A percentile compares a stretch with the other conserved stretches of the same genome.
These are phyloP conservation scores for Gossypium rotundifolium DNA, from an alignment of 345 rosid genomes.

Conservation along the genomic window DNA sequence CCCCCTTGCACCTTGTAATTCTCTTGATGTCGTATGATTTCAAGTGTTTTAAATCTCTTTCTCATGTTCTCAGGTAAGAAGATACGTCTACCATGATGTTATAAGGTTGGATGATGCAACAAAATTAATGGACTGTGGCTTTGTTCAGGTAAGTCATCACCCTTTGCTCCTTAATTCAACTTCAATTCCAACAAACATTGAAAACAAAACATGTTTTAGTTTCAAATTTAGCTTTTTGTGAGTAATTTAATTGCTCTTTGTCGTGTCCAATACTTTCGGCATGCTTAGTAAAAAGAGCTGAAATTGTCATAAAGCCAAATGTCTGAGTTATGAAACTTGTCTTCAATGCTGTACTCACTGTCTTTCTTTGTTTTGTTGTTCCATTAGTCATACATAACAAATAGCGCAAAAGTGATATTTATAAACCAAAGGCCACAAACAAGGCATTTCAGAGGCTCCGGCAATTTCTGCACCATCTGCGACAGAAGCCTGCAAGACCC, in stretches of 20 bases:
- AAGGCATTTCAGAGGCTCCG: constrained; percentile 57
- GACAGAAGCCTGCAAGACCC: constrained; percentile 67
- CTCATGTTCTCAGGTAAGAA: constrained; percentile 52
- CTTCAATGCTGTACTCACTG: too few species aligned
- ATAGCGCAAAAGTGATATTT: constrained; percentile 79
- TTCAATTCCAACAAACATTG: neutral
- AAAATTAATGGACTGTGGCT: constrained; percentile 67
- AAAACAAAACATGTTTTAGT: constrained; percentile 6
- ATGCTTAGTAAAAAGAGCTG: neutral
- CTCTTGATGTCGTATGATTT: neutral
- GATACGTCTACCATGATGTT: constrained; percentile 85
- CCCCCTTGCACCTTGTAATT: too few species aligned
- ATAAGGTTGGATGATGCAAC: constrained; percentile 61
- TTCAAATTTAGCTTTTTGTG: neutral
- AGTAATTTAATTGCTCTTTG: neutral
- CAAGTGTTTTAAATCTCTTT: neutral
- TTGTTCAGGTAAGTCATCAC: constrained; percentile 51
- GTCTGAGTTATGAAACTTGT: neutral
- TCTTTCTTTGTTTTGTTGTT: neutral
- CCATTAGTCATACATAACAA: constrained; percentile 66
- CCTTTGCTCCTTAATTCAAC: neutral
- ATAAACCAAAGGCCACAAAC: constrained; percentile 71
- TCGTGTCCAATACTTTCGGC: neutral
- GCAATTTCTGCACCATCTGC: constrained; percentile 63
- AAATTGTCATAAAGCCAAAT: neutral